Evolutionary conservation across 2,329 filamentous ascomycete species (phyloP).

Genomic region (Exophiala dermatitidis): DNA sequence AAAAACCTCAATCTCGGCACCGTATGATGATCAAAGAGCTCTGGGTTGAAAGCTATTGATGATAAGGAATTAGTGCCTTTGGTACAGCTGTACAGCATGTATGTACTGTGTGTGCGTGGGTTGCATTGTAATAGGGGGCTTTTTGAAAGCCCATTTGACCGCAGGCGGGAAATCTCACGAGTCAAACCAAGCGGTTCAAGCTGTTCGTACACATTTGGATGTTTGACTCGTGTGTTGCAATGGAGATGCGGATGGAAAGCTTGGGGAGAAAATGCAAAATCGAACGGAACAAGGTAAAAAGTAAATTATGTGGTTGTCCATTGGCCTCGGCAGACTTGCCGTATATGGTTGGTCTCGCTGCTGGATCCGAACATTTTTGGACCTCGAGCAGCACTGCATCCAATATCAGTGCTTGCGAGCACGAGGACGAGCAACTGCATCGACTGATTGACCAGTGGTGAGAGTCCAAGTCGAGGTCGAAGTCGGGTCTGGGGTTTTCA

Average conservation of each 20-base stretch:
- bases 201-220: neutral
- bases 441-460: too few species aligned
- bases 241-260: neutral
- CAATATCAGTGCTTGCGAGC: neutral
- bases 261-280: neutral
- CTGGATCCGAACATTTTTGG: neutral
- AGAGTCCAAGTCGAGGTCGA: too few species aligned
- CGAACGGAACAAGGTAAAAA: neutral
- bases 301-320: neutral
- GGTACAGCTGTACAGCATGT: neutral
- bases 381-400: neutral
- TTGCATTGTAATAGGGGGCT: neutral
- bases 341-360: neutral
- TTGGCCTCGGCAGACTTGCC: neutral
- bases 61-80: constrained; percentile 71
- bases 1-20: constrained; percentile 68
- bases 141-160: too few species aligned
- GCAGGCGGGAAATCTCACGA: too few species aligned
- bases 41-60: constrained; percentile 66
- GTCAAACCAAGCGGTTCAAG: too few species aligned
- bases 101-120: neutral
- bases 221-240: neutral
- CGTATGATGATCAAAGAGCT: constrained; percentile 82
- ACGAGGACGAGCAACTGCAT: neutral
- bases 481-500: too few species aligned